Evolutionary conservation across 495 filamentous ascomycete genomes (phyloP).

Genomic region (Neohortaea acidophila): DNA sequence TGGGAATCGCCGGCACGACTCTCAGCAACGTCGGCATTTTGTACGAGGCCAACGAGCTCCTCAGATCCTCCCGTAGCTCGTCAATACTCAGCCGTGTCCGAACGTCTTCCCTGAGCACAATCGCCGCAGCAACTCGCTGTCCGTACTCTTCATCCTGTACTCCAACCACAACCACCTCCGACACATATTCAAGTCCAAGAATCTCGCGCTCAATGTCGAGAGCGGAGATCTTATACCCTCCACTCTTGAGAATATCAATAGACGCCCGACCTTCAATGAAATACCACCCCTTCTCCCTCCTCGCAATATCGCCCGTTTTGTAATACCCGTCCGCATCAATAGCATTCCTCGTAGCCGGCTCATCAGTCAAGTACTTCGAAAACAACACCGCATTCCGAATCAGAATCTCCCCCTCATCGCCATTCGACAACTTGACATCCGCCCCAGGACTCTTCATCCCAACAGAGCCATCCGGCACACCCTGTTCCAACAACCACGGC

Average conservation of each 20-base stretch:
- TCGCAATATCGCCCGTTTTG: conserved; percentile 34
- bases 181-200: conserved; percentile 24
- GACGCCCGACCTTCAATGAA: conserved; percentile 35
- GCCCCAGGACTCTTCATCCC: conserved; percentile 24
- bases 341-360: conserved; percentile 25
- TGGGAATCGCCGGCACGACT: conserved; percentile 30
- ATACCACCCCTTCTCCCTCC: conserved; percentile 30
- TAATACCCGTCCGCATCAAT: conserved; percentile 33
- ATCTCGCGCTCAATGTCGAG: conserved; percentile 31
- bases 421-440: conserved; percentile 21
- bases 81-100: conserved; percentile 21
- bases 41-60: conserved; percentile 28
- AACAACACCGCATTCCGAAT: conserved; percentile 32
- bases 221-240: conserved; percentile 33
- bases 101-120: conserved; percentile 23
- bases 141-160: conserved; percentile 29
- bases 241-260: conserved; percentile 31
- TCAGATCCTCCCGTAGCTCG: conserved; percentile 28
- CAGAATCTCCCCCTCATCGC: conserved; percentile 28
- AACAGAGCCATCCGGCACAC: conserved; percentile 31
- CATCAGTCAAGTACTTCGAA: conserved; percentile 31
- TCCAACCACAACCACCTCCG: conserved; percentile 31
- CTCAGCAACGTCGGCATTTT: conserved; percentile 35
- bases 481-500: conserved; percentile 21
- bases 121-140: conserved; percentile 34